Base-by-base conservation (phyloP, 257 asterid species). In the Fraxinus excelsior region DNA sequence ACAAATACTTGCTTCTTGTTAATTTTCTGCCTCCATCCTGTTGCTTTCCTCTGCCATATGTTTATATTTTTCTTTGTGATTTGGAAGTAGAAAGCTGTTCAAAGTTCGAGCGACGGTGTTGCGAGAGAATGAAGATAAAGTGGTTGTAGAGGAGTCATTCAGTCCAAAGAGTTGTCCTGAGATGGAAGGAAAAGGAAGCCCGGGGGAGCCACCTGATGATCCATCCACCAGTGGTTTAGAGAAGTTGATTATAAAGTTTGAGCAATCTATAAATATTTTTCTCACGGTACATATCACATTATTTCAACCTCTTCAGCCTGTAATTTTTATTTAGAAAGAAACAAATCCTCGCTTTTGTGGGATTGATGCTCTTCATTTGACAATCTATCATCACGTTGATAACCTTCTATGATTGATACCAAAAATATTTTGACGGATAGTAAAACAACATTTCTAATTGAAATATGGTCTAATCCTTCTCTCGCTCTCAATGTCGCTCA, bases 201-300 rank as follows among this genome's bases (percentile, higher is more conserved):
- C 85, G 3, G 86, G 90, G 29, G 80, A 80, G 58, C 76, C 80
- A 19, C 82, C 87, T 0, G 86, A 84, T 26, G 77, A 76, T 77
- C 80, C 96, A 8, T 74, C 89, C 28, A 64, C 94, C 34, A 85
- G 80, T 82, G 91, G 84, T 84, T 74, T 83, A 18, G 95, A 91
- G 79, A 89, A 86, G 79, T 85, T 88, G 94, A 76, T 86, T 71
- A 81, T 93, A 77, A 93, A 93, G 86, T 1, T 90, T 42, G 99
- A 96, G 87, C 99, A 93, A 75, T 93, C 98, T n/a, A 70, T 91
- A 62, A 96, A 96, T 86, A 84, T 93, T 66, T 79, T 93, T 62
- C 97, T 96, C 71, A 96, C 97, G 75, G 98, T 91, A 90, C 11
- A 80, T 58, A 76, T 62, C 42, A 1, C 46, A 21, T 73, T 76